Base-by-base conservation (phyloP, 2,329 filamentous ascomycete species). In the Clonostachys chloroleuca region DNA sequence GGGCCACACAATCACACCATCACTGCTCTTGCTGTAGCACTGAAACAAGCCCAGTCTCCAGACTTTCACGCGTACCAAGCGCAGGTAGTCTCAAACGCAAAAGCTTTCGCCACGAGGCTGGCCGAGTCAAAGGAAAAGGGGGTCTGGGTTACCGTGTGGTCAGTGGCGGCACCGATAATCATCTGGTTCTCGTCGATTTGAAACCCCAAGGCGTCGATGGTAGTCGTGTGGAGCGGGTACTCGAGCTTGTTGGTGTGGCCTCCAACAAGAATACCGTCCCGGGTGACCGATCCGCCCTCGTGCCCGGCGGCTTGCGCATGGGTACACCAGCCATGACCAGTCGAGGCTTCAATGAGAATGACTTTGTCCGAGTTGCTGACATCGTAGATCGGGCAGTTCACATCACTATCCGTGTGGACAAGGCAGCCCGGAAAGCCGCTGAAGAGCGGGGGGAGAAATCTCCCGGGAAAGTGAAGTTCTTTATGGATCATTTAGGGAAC, bases 1-100 rank as follows among this genome's bases (percentile, higher is more conserved):
- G 94, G 94, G 20, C 94, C 94, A 46, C 94, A 99, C 74, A 99
- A 99, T 75, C 94, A 99, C 77, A 99, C 94, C 58, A 99, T 99
- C 67, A 95, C 94, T 35, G 94, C 94, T 41, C 78, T 99, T 30
- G 84, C 94, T 17, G 94, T 99, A 43, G 94, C 94, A 12, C 79
- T 99, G 50, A 95, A 96, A 74, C 94, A 99, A 71, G 90, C 90
- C 4, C 89, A 92, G 64, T 84, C 84, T 6, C 82, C 86, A 43
- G 92, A 96, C 63, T 99, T 99, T 78, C 88, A 87, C 65, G 79
- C 87, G 47, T 99, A 99, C 73, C 94, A 99, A 71, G 77, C 89
- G 60, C 86, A 89, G 62, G 92, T 97, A 47, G 78, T 97, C 49
- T 80, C 86, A 68, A 99, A 99, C 66, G 88, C 94, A 44, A 90